These are phyloP conservation scores for Candida nonsorbophila DNA, from an alignment of 805 yeast species.

Conservation along the genomic window DNA sequence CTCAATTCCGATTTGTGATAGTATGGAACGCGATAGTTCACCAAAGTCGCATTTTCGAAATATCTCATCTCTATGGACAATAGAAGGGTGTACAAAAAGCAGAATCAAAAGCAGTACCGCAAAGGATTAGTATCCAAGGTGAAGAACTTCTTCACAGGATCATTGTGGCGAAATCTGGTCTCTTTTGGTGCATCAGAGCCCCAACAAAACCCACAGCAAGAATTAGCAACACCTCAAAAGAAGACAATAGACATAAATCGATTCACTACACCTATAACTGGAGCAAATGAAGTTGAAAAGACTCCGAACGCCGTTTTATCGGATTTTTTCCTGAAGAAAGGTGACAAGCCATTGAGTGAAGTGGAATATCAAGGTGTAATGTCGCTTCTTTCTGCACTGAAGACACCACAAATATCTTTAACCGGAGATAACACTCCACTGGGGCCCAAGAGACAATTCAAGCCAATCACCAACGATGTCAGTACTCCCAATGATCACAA, in stretches of 20 bases:
- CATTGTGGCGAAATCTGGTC: too few relatives aligned
- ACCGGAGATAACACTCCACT: background rate
- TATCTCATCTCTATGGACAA: slow-evolving; percentile 13
- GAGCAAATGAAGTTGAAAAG: slow-evolving; percentile 1
- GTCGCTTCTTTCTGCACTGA: slow-evolving; percentile 36
- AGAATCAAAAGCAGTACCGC: background rate
- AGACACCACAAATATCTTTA: slow-evolving; percentile 1
- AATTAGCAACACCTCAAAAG: background rate
- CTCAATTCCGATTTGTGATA: too few relatives aligned
- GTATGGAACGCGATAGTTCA: too few relatives aligned
- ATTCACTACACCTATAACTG: slow-evolving; percentile 1
- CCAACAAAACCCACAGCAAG: background rate
- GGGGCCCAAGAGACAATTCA: background rate
- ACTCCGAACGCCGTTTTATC: slow-evolving; percentile 55
- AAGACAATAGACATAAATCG: background rate
- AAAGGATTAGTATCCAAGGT: too few relatives aligned
- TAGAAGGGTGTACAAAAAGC: slow-evolving; percentile 9
- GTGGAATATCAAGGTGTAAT: slow-evolving; percentile 80
- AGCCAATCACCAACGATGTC: slow-evolving; percentile 7
- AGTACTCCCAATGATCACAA: slow-evolving; percentile 25
- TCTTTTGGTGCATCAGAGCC: background rate
- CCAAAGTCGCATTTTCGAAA: too few relatives aligned
- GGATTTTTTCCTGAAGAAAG: slow-evolving; percentile 66
- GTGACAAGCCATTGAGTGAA: slow-evolving; percentile 67
- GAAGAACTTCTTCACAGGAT: slow-evolving; percentile 1